Evolutionary conservation across 192 early-diverging fungal genomes (phyloP), one percentile per base, ranked within the genome.

Genomic region (Coemansia umbellata): DNA sequence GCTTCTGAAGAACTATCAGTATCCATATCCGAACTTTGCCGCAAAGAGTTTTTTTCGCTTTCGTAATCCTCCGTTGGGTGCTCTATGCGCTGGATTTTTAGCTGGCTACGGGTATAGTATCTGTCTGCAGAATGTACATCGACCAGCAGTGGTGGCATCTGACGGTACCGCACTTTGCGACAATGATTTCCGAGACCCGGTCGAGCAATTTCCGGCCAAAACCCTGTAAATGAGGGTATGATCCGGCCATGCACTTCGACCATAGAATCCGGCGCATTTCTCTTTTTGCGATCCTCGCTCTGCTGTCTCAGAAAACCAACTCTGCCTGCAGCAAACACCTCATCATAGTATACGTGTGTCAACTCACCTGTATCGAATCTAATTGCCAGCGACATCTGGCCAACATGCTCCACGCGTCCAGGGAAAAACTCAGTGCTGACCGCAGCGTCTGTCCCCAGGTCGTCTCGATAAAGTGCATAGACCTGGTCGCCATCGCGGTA

Each of bases 391-490:
- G 66, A 60, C 37, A 57, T 33, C 3, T 50, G 41, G 1, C 61
- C 57, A 8, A 64, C 60, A 3, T 37, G 48, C 31, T 45, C 57
- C 4, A 75, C 50, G 8, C 53, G 41, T 2, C 50, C 72, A 11
- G 72, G 72, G 31, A 60, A 75, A 41, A 57, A 75, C 50, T 75
- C 72, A 2, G 72, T 68, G 24, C 60, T 68, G 14, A 75, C 65
- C 26, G 56, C 57, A 14, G 61, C 58, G 31, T 60, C 60, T 0
- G 42, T n/a, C 1, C 50, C 53, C 22, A 35, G 37, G 10, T 75
- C 72, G 18, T 68, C 64, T 22, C 72, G 72, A 31, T 51, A 75
- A 50, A 75, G 33, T 19, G 72, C 65, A 8, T 75, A 75, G 0
- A 75, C 65, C 44, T 75, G 72, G 53, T 75, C 72, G 36, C 65